Evolutionary conservation across 345 rosid species (phyloP).

Genomic region (Ceriops zippeliana): DNA sequence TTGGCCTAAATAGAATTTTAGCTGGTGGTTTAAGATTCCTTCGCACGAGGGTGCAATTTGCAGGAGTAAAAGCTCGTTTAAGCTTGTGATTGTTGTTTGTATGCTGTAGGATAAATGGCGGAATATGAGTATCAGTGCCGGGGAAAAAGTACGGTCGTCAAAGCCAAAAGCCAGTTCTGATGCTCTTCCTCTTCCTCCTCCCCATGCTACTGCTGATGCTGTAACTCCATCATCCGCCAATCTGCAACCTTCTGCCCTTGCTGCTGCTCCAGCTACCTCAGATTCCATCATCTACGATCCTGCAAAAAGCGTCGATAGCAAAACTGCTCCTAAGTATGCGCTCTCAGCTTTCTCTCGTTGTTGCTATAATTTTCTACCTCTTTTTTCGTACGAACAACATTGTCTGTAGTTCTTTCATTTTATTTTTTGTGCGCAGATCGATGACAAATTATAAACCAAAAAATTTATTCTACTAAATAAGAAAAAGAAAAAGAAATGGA

Average conservation of each 20-base stretch:
- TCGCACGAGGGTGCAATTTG: no score
- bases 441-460: no score
- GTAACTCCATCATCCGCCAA: conserved; percentile 12
- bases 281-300: conserved; percentile 30
- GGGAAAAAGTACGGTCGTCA: conserved; percentile 51
- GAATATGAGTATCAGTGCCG: conserved; percentile 63
- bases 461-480: no score
- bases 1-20: no score
- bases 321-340: conserved; percentile 44
- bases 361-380: neutral
- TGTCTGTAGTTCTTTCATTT: neutral
- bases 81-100: neutral
- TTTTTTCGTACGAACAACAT: neutral
- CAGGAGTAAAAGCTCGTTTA: no score
- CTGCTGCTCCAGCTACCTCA: conserved; percentile 19
- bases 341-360: neutral
- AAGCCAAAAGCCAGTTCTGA: conserved; percentile 47
- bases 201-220: conserved; percentile 24
- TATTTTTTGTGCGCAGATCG: no score
- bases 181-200: conserved; percentile 8
- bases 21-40: no score
- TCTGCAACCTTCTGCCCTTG: conserved; percentile 16
- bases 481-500: no score
- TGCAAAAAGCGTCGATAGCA: conserved; percentile 25
- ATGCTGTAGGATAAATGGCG: conserved; percentile 83